A percentile compares a stretch with the other conserved stretches of the same genome.
Conservation (phyloP, 2,329 filamentous ascomycete species). For the Botrytis galanthina region DNA sequence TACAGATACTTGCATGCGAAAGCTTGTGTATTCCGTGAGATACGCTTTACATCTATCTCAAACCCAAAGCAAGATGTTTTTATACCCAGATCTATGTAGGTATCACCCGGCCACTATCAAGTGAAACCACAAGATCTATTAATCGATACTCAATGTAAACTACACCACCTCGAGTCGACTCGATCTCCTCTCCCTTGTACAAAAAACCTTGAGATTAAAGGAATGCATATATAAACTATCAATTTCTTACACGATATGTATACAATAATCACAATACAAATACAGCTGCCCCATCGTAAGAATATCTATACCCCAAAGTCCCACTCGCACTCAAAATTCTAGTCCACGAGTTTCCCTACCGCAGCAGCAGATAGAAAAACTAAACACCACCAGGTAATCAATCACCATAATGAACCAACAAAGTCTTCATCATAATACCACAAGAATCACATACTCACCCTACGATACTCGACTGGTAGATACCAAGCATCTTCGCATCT, state of each 20-base stretch:
- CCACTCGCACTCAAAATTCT: too few species aligned
- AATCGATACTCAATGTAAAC: not conserved
- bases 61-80: not conserved
- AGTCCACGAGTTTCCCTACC: too few species aligned
- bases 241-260: too few species aligned
- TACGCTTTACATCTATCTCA: not conserved
- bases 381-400: too few species aligned
- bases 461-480: not conserved
- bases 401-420: not conserved
- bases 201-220: not conserved
- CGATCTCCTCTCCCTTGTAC: not conserved
- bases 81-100: not conserved
- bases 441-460: not conserved
- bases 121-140: not conserved
- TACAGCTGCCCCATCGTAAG: rapidly evolving
- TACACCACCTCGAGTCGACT: rapidly evolving
- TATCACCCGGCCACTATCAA: not conserved
- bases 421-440: not conserved
- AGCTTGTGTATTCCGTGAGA: not conserved
- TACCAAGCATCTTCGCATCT: not conserved
- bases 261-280: too few species aligned
- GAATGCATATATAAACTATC: not conserved
- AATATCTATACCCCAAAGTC: too few species aligned
- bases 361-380: too few species aligned
- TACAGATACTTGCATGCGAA: not conserved